These are phyloP conservation scores for Xanthoconium separans DNA, from an alignment of 1,284 basidiomycete genomes.

Conservation along the genomic window DNA sequence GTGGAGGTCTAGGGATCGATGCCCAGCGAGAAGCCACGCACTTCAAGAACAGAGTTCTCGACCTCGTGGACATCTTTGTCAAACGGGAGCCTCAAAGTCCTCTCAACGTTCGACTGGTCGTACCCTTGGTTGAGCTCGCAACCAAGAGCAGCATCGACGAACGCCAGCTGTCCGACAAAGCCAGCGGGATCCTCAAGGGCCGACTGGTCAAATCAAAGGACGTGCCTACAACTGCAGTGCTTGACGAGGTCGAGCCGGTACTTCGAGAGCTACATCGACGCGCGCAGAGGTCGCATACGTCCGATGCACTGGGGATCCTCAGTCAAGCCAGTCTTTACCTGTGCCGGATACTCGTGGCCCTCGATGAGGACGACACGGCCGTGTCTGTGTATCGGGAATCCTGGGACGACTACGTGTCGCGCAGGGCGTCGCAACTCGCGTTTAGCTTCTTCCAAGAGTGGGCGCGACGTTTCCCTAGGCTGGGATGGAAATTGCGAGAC, in stretches of 20 bases:
- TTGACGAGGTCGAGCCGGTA: conserved; percentile 43
- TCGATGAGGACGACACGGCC: conserved; percentile 43
- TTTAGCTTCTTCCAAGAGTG: conserved; percentile 80
- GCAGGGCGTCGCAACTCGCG: conserved; percentile 80
- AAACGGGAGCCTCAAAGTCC: conserved; percentile 73
- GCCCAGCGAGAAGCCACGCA: conserved; percentile 84
- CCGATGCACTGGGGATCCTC: conserved; percentile 64
- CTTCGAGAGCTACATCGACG: conserved; percentile 70
- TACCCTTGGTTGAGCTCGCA: conserved; percentile 77
- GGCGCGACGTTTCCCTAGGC: conserved; percentile 63
- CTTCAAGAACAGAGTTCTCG: conserved; percentile 94
- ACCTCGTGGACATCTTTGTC: conserved; percentile 84
- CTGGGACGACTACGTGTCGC: conserved; percentile 74
- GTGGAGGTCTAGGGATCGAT: conserved; percentile 46
- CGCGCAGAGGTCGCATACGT: conserved; percentile 67
- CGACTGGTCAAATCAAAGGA: conserved; percentile 79
- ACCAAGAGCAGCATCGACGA: conserved; percentile 70
- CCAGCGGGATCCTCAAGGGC: conserved; percentile 72
- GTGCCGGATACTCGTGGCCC: conserved; percentile 54
- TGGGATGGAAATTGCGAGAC: conserved; percentile 68
- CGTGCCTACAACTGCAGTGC: conserved; percentile 40
- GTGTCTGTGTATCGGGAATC: conserved; percentile 65
- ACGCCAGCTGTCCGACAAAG: conserved; percentile 84
- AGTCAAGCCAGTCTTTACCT: conserved; percentile 76
- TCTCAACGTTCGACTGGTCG: conserved; percentile 65